phyloP scores from a whole-genome alignment of 2,329 filamentous ascomycete genomes.

The Diplodia corticola region DNA sequence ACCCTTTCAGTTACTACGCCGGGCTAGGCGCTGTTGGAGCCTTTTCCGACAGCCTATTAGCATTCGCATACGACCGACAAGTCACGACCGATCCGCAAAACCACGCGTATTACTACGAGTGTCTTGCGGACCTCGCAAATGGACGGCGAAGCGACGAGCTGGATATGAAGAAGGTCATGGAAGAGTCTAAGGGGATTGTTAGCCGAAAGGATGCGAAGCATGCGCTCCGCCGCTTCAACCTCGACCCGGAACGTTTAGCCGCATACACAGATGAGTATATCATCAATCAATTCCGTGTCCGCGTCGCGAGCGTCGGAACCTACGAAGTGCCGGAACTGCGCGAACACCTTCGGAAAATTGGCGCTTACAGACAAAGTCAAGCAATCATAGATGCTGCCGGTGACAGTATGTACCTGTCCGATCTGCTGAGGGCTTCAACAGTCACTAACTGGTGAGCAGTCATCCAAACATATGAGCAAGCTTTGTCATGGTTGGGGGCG shows the following conservation, averaged over 20 bases:
- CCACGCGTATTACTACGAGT: constrained; percentile 64
- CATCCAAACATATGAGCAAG: constrained; percentile 64
- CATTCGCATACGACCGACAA: constrained; percentile 65
- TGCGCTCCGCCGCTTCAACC: constrained; percentile 61
- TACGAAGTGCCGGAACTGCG: constrained; percentile 58
- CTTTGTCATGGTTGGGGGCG: constrained; percentile 59
- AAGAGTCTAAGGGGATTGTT: constrained; percentile 60
- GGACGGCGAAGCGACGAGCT: constrained; percentile 59
- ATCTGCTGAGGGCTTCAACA: background rate
- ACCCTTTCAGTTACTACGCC: constrained; percentile 52
- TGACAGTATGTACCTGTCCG: background rate
- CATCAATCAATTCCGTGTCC: constrained; percentile 61
- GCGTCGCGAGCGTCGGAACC: constrained; percentile 56
- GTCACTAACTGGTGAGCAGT: background rate
- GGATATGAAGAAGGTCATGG: constrained; percentile 57
- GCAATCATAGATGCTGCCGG: constrained; percentile 44
- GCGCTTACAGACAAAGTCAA: constrained; percentile 57
- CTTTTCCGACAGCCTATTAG: constrained; percentile 62
- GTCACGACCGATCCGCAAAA: constrained; percentile 55
- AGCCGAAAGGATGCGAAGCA: constrained; percentile 57
- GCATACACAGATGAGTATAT: constrained; percentile 60
- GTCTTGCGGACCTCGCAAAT: constrained; percentile 60
- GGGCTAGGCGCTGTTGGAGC: constrained; percentile 63
- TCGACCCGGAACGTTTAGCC: constrained; percentile 47
- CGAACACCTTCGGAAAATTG: constrained; percentile 60